phyloP scores from a whole-genome alignment of 208 protist genomes.

The Trypanosomatidae sp. region DNA sequence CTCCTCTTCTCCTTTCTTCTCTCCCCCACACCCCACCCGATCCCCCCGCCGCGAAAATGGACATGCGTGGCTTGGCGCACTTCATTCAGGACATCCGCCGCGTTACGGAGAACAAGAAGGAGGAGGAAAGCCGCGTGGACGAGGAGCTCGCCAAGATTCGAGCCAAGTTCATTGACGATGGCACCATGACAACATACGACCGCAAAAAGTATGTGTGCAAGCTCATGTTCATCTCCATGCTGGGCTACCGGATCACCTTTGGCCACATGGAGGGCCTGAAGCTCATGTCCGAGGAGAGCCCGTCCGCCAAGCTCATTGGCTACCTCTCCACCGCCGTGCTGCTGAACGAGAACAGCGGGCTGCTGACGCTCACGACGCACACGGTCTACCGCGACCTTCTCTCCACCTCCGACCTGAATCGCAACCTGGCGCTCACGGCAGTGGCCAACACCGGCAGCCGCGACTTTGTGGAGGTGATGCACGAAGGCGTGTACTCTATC shows the following conservation, averaged over 20 bases:
- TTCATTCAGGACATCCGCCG: constrained; percentile 96
- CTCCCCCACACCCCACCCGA: background rate
- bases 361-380: constrained; percentile 98
- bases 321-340: constrained; percentile 97
- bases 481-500: constrained; percentile 93
- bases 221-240: constrained; percentile 99
- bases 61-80: constrained; percentile 96
- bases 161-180: constrained; percentile 93
- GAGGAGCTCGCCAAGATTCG: constrained; percentile 99
- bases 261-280: constrained; percentile 99
- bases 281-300: constrained; percentile 95
- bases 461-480: constrained; percentile 98
- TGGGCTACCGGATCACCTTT: constrained; percentile 99
- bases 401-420: constrained; percentile 86
- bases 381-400: constrained; percentile 96
- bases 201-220: constrained; percentile 99
- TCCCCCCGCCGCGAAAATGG: constrained; percentile 77
- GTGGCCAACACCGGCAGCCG: constrained; percentile 98
- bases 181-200: constrained; percentile 94
- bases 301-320: constrained; percentile 98
- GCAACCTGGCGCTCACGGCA: constrained; percentile 96
- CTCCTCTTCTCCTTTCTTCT: background rate
- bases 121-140: constrained; percentile 96
- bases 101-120: constrained; percentile 90
- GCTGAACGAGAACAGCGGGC: constrained; percentile 96